These are phyloP conservation scores for Forsythia viridissima DNA, from an alignment of 257 asterid genomes.

Conservation along the genomic window DNA sequence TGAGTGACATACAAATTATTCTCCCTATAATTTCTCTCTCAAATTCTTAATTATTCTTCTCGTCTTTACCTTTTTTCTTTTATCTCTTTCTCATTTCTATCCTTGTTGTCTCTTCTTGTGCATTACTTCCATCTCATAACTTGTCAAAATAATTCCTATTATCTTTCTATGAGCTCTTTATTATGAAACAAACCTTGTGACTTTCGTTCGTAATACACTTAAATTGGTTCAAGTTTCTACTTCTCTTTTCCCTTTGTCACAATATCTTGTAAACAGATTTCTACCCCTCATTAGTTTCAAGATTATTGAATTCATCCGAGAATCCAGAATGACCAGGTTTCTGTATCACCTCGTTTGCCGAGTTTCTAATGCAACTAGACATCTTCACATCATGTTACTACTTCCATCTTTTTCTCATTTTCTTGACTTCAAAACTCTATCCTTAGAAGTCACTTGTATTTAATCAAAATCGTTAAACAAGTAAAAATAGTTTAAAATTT, in stretches of 20 bases:
- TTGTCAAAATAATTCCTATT: not conserved
- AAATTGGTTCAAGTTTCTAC: not conserved
- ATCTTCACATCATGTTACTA: not conserved
- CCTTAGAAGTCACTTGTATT: not conserved
- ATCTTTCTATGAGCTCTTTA: not conserved
- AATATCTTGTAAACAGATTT: not conserved
- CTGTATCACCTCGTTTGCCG: not conserved
- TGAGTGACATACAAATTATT: not conserved
- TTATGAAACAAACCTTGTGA: not conserved
- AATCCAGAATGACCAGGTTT: not conserved
- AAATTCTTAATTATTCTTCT: not conserved
- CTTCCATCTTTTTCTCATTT: not conserved
- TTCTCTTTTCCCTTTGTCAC: not conserved
- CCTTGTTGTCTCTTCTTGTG: not conserved
- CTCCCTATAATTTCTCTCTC: not conserved
- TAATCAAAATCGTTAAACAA: not conserved
- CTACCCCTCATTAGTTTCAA: not conserved
- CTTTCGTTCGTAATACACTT: not conserved
- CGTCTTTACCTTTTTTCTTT: not conserved
- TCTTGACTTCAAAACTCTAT: not conserved
- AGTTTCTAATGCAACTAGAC: not conserved
- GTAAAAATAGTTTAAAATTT: not conserved
- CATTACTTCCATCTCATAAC: not conserved
- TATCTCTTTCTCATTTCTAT: not conserved
- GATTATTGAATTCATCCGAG: not conserved